Evolutionary conservation across 331 rosid species (phyloP), one percentile per base, ranked within the genome.

Genomic region (Pyracantha coccinea): DNA sequence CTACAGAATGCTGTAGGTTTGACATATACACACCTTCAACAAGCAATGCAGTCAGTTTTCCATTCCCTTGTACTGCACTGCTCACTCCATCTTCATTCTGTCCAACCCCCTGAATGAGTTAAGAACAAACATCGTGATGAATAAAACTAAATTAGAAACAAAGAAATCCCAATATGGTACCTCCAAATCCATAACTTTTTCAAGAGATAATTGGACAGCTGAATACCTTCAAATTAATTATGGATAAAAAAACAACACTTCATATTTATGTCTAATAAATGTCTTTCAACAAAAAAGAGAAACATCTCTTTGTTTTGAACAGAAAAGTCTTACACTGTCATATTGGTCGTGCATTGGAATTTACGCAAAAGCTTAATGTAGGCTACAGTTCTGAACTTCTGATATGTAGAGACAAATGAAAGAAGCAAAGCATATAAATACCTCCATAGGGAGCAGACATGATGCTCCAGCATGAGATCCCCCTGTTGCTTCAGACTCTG

Each of bases 21-120:
- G 32, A 19, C 66, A 38, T 14, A 27, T 44, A 35, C 67, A 53
- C 44, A 78, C 82, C 78, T 66, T 55, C 70, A 44, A 55, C 31
- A n/a, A 21, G 75, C 31, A 58, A 32, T 69, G 68, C 57, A 12
- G 57, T 14, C 23, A 6, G 70, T 73, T 58, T 28, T 67, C 62
- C 71, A 41, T 67, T 79, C 71, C 69, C 75, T 32, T n/a, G 19
- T 58, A 29, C 28, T 67, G n/a, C 69, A 31, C 32, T 23, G 14
- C 31, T 58, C 45, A 19, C 23, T 41, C 4, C 38, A 72, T 20
- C 67, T 54, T 65, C 73, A 72, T 57, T 66, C 41, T 58, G 57
- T 52, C 31, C 52, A 72, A 53, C 57, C 21, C 31, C 71, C 78
- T 57, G 19, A 27, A 66, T 12, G 31, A 73, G 35, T 58, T n/a